Conservation (phyloP, 139 green algal genomes). For the Chlorella sp. region DNA sequence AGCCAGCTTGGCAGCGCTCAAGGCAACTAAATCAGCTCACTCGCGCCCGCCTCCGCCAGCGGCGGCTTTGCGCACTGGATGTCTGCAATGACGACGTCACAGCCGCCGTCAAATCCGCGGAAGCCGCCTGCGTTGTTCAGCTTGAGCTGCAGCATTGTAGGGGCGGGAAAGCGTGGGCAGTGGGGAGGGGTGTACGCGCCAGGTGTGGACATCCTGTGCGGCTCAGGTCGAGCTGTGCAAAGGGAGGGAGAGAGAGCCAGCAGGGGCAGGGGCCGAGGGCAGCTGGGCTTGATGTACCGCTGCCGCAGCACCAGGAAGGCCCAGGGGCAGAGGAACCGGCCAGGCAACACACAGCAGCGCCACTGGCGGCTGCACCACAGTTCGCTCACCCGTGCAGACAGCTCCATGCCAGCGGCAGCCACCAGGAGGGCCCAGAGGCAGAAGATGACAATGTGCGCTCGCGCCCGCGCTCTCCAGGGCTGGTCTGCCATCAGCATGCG, state of each 20-base stretch:
- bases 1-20: not conserved
- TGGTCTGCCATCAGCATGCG: not conserved
- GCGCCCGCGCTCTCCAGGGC: not conserved
- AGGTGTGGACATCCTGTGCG: too few relatives aligned
- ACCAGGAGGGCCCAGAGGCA: not conserved
- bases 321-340: too few relatives aligned
- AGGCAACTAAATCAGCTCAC: not conserved
- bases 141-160: not conserved
- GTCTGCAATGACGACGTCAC: not conserved
- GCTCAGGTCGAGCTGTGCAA: too few relatives aligned
- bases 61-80: not conserved
- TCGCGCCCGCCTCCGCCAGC: not conserved
- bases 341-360: too few relatives aligned
- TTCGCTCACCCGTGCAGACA: not conserved
- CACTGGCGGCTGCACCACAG: too few relatives aligned
- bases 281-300: too few relatives aligned
- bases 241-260: too few relatives aligned
- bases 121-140: not conserved
- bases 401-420: not conserved
- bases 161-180: not conserved
- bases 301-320: too few relatives aligned
- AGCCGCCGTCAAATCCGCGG: not conserved
- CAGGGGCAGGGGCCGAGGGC: too few relatives aligned
- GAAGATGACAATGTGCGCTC: not conserved
- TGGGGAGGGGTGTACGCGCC: not conserved